These are phyloP conservation scores for Cornus controversa DNA, from an alignment of 148 eudicot genomes.

Conservation along the genomic window DNA sequence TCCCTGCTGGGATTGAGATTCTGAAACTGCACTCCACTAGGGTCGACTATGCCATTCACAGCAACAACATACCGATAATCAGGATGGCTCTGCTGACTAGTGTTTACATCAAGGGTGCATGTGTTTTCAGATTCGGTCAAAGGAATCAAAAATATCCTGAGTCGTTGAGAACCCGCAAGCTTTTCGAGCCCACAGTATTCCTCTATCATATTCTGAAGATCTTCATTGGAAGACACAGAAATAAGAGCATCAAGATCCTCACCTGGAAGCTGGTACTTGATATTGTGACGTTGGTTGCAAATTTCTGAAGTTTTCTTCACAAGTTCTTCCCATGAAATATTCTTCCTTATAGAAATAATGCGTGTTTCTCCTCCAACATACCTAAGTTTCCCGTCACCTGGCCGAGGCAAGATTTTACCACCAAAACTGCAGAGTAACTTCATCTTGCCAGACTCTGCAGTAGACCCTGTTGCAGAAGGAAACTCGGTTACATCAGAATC, in stretches of 20 bases:
- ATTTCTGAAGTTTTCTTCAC: slow-evolving; percentile 60
- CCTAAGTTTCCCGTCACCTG: slow-evolving; percentile 88
- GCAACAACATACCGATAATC: slow-evolving; percentile 92
- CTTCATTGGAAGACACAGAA: slow-evolving; percentile 88
- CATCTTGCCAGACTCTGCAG: slow-evolving; percentile 49
- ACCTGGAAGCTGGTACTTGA: slow-evolving; percentile 94
- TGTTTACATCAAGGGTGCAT: slow-evolving; percentile 28
- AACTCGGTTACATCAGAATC: slow-evolving; percentile 64
- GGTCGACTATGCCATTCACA: slow-evolving; percentile 69
- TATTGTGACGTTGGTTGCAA: slow-evolving; percentile 70
- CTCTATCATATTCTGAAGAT: slow-evolving; percentile 92
- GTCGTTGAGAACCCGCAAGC: slow-evolving; percentile 65
- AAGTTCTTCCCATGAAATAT: slow-evolving; percentile 71
- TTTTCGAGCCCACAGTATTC: slow-evolving; percentile 70
- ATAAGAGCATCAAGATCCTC: slow-evolving; percentile 98
- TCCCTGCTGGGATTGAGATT: no score
- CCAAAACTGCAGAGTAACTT: slow-evolving; percentile 93
- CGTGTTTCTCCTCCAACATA: slow-evolving; percentile 96
- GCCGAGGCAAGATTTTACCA: slow-evolving; percentile 89
- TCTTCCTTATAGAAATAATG: slow-evolving; percentile 63
- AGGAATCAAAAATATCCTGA: slow-evolving; percentile 83
- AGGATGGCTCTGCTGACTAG: slow-evolving; percentile 49
- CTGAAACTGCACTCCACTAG: no score
- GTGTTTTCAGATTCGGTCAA: slow-evolving; percentile 46
- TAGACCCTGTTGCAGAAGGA: slow-evolving; percentile 56